These are phyloP conservation scores for Penicillium steckii DNA, from an alignment of 495 filamentous ascomycete genomes.

Conservation along the genomic window DNA sequence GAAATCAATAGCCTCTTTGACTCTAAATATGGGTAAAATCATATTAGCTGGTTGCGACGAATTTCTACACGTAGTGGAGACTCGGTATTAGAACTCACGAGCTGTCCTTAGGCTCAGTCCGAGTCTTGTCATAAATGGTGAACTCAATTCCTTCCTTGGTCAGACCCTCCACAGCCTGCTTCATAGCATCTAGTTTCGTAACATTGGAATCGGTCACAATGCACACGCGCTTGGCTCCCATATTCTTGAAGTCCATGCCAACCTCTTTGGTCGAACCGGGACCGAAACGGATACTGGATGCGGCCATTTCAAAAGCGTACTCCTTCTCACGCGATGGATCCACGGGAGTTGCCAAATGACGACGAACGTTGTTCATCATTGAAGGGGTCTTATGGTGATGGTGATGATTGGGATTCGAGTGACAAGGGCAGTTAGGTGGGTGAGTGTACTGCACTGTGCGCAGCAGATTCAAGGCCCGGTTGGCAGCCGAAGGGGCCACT, in stretches of 20 bases:
- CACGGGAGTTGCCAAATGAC: constrained; percentile 69
- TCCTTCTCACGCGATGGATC: constrained; percentile 77
- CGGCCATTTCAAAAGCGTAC: constrained; percentile 97
- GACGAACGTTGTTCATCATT: constrained; percentile 54
- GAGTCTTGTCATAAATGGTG: constrained; percentile 72
- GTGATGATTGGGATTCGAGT: constrained; percentile 77
- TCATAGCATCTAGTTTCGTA: constrained; percentile 77
- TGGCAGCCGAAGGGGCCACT: constrained; percentile 65
- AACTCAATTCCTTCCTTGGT: constrained; percentile 74
- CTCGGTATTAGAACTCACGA: constrained; percentile 55
- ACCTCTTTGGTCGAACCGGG: constrained; percentile 93
- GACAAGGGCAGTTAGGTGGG: constrained; percentile 88
- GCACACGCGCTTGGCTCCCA: constrained; percentile 80
- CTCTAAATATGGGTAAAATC: constrained; percentile 39
- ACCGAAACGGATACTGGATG: constrained; percentile 90
- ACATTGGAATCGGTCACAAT: constrained; percentile 89
- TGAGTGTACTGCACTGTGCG: constrained; percentile 88
- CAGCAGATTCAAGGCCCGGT: constrained; percentile 76
- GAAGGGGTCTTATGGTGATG: constrained; percentile 56
- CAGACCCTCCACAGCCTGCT: constrained; percentile 74
- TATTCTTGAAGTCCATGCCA: constrained; percentile 97
- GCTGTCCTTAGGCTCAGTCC: constrained; percentile 90
- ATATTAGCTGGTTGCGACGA: not conserved
- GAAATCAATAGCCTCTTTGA: constrained; percentile 85
- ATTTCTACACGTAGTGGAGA: not conserved